These are phyloP conservation scores for Exophiala sp. DNA, from an alignment of 2,329 filamentous ascomycete genomes.

Conservation along the genomic window DNA sequence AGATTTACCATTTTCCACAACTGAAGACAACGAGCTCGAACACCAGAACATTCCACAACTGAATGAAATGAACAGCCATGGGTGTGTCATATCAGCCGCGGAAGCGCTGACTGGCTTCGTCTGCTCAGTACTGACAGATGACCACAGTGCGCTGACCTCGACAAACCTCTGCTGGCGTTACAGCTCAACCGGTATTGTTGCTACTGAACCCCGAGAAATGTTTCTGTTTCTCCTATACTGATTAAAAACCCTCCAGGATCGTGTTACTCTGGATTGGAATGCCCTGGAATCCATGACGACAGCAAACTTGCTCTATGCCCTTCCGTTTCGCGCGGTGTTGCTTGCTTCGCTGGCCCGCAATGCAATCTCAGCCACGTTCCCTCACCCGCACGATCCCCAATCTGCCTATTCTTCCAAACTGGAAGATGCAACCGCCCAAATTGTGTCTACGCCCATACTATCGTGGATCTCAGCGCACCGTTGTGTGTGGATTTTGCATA, in stretches of 20 bases:
- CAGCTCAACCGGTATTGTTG: constrained; percentile 10
- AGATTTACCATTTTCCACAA: not conserved
- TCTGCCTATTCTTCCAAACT: constrained; percentile 83
- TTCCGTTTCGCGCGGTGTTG: constrained; percentile 62
- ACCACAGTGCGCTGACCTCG: not conserved
- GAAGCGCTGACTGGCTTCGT: not conserved
- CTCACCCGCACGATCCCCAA: constrained; percentile 74
- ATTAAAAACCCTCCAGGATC: constrained; percentile 54
- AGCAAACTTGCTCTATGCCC: constrained; percentile 87
- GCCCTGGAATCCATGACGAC: constrained; percentile 76
- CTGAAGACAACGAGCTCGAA: not conserved
- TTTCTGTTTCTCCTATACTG: not conserved
- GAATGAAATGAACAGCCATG: not conserved
- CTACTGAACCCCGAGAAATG: not conserved
- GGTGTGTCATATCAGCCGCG: not conserved
- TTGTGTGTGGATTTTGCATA: constrained; percentile 81
- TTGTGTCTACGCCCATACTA: constrained; percentile 82
- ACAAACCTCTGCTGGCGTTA: constrained; percentile 6
- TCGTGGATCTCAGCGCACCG: constrained; percentile 66
- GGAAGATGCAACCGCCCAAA: constrained; percentile 81
- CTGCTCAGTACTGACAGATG: not conserved
- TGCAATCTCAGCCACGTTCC: constrained; percentile 91
- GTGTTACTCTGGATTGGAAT: constrained; percentile 73
- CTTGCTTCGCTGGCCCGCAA: constrained; percentile 67
- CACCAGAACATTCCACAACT: not conserved